Base-by-base conservation (phyloP, 2,329 filamentous ascomycete genomes). In the Fusarium acutatum region DNA sequence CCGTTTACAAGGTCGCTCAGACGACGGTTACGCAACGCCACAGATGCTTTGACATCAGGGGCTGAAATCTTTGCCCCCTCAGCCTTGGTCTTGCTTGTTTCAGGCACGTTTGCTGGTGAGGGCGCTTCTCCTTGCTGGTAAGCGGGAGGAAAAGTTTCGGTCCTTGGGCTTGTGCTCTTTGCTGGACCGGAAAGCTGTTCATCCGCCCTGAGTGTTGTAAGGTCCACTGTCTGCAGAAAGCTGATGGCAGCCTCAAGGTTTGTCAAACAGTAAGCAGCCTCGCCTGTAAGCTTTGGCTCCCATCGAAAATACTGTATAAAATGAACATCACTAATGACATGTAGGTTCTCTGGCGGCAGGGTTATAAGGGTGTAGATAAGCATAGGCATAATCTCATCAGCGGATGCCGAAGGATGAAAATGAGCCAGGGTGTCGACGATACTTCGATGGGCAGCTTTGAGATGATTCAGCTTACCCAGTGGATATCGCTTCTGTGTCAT, bases 361-460 rank as follows among this genome's bases (percentile, higher is more conserved):
- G 95, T 98, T 80, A 99, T 97, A 68, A 99, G 88, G 0, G 95
- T 94, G 84, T 97, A 99, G 70, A 99, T 99, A 71, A 99, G 88
- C 82, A 97, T 97, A 2, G 96, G 96, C 81, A 99, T 91, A 61
- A 99, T 97, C 83, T 98, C 96, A 80, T 99, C 96, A 6, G 96
- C 96, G 2, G 96, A 98, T 2, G 96, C 97, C 2, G 95, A 91
- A 24, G 89, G 90, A 70, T 91, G 90, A 67, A 92, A 91, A 75
- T 90, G 87, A 8, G 89, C 87, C 54, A 92, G 82, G 3, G 95
- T 95, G 81, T 98, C 96, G 54, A 99, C 96, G 72, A 99, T 98
- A 73, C 92, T 93, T 84, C 97, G 97, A 82, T 98, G 96, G 7
- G 94, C 94, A 43, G 92, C 91, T 74, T 95, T 97, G 63, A 99